Evolutionary conservation across 768 basidiomycete species (phyloP).

Genomic region (Tylopilus balloui): DNA sequence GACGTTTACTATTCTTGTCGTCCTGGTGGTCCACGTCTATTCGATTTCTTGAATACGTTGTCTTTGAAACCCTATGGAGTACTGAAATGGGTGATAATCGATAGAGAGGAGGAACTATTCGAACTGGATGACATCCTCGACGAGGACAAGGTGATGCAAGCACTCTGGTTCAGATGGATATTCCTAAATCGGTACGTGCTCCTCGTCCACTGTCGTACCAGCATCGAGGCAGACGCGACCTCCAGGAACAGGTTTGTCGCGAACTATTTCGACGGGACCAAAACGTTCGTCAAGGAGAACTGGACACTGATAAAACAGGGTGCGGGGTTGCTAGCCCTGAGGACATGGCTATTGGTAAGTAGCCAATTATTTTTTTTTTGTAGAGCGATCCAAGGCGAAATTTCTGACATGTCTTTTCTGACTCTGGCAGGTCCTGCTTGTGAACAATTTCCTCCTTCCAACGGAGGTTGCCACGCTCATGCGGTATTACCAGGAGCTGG

Average conservation of each 20-base stretch:
- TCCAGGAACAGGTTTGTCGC: conserved; percentile 51
- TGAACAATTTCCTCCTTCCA: conserved; percentile 50
- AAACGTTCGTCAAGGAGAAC: conserved; percentile 53
- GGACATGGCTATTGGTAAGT: conserved; percentile 58
- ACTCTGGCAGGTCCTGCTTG: conserved; percentile 45
- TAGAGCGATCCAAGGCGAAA: background rate
- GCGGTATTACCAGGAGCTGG: conserved; percentile 50
- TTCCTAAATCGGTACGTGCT: conserved; percentile 50
- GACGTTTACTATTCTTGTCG: conserved; percentile 59
- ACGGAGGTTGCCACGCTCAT: conserved; percentile 48
- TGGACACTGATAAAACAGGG: conserved; percentile 65
- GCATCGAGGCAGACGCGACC: background rate
- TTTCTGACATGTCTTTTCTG: background rate
- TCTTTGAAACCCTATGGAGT: conserved; percentile 61
- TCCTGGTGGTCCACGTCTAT: conserved; percentile 59
- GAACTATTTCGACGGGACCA: conserved; percentile 49
- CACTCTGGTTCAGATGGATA: conserved; percentile 76
- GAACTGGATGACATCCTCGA: conserved; percentile 67
- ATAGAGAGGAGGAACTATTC: conserved; percentile 73
- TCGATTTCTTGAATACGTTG: conserved; percentile 57
- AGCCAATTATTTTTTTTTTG: background rate
- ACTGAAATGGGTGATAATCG: conserved; percentile 63
- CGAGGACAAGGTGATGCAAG: conserved; percentile 75
- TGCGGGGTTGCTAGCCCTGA: conserved; percentile 62
- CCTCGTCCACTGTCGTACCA: background rate